Evolutionary conservation across 176 grass and related monocot species (phyloP).

Genomic region (Carex myosuroides): DNA sequence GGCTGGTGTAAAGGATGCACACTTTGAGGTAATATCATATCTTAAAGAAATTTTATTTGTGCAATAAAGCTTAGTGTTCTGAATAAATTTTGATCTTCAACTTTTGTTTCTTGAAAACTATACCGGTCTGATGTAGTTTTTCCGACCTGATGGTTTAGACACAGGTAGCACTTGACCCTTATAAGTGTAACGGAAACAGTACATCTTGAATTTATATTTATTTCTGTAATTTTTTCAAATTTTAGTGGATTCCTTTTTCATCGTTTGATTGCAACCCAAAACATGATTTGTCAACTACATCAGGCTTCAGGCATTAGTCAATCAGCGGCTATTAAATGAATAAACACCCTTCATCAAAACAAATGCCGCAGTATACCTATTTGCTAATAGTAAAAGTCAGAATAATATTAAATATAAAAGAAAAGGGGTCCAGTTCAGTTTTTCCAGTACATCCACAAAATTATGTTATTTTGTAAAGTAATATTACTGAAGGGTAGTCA

Average conservation of each 20-base stretch:
- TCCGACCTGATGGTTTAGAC: background rate
- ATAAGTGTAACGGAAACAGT: too few species aligned
- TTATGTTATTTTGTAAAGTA: background rate
- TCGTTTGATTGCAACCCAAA: background rate
- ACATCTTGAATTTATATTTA: too few species aligned
- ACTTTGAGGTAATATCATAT: constrained; percentile 47
- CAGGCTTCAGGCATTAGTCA: background rate
- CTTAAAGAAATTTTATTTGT: background rate
- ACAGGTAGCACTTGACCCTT: background rate
- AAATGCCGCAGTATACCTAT: background rate
- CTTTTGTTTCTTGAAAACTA: background rate
- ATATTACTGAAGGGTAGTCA: background rate
- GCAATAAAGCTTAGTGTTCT: too few species aligned
- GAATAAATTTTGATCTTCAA: too few species aligned
- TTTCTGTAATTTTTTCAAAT: too few species aligned
- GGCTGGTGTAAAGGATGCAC: constrained; percentile 53
- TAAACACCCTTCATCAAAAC: background rate
- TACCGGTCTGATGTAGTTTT: background rate
- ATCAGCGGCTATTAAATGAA: background rate
- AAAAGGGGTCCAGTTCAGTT: background rate
- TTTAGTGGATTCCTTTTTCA: too few species aligned
- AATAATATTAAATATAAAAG: background rate
- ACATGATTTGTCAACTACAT: background rate
- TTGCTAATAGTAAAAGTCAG: background rate
- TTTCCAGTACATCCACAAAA: background rate